A percentile compares a stretch with the other conserved stretches of the same genome.
Evolutionary conservation across 306 rosid genomes (phyloP).

Genomic region (peach (Prunus persica)): DNA sequence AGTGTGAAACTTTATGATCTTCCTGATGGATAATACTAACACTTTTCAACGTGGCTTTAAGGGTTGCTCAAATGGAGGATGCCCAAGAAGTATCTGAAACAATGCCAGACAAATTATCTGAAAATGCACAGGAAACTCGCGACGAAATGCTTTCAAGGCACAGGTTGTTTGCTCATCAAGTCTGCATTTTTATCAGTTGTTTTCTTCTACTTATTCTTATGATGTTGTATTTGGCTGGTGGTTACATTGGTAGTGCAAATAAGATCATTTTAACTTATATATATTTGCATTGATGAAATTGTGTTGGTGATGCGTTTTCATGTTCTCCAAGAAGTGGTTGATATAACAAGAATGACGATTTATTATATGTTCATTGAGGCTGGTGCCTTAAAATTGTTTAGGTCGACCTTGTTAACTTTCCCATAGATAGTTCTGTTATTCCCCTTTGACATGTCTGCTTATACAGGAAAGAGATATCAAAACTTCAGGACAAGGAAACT

Average conservation of each 20-base stretch:
- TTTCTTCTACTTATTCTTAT: not conserved
- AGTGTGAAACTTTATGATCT: not conserved
- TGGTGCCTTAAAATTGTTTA: not conserved
- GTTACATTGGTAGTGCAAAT: not conserved
- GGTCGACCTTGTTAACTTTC: not conserved
- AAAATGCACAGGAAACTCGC: slow-evolving; percentile 53
- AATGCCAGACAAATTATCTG: slow-evolving; percentile 40
- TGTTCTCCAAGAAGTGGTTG: not conserved
- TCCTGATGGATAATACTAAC: not conserved
- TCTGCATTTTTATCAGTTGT: not conserved
- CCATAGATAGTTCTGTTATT: not conserved
- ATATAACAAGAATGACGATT: not conserved
- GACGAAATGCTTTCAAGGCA: slow-evolving; percentile 79
- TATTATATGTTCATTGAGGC: not conserved
- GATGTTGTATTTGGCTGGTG: not conserved
- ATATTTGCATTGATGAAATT: not conserved
- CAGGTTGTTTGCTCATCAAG: slow-evolving; percentile 27
- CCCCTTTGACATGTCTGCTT: slow-evolving; percentile 2
- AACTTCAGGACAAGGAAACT: slow-evolving; percentile 75
- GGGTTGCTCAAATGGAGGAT: slow-evolving; percentile 65
- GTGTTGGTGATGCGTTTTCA: not conserved
- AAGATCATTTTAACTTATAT: not conserved
- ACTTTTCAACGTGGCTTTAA: slow-evolving; percentile 16
- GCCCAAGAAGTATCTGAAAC: slow-evolving; percentile 45
- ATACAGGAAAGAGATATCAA: slow-evolving; percentile 78